Evolutionary conservation across 1,284 basidiomycete species (phyloP).

Genomic region (Rugosomyces carneus): DNA sequence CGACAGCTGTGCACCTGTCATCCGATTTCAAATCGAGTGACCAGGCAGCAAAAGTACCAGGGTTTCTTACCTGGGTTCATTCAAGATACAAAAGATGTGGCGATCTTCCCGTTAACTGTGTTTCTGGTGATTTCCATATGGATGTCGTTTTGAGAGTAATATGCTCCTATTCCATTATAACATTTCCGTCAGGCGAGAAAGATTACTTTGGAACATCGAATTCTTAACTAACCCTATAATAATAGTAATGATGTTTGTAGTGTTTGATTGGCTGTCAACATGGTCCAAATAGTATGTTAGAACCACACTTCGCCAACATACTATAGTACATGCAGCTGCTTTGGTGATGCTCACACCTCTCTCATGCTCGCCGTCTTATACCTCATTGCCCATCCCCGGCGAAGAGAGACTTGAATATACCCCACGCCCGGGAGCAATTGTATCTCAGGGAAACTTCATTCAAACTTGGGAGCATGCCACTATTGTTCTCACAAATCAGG

Average conservation of each 20-base stretch:
- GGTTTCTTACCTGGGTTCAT: conserved; percentile 22
- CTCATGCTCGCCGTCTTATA: conserved; percentile 6
- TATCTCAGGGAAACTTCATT: conserved; percentile 4
- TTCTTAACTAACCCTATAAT: no score
- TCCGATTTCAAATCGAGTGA: conserved; percentile 2
- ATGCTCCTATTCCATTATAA: no score
- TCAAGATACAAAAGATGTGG: conserved; percentile 33
- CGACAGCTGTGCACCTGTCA: neutral
- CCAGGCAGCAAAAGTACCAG: conserved; percentile 8
- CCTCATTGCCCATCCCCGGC: neutral
- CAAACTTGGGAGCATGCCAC: conserved; percentile 5
- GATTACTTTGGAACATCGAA: no score
- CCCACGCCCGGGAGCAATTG: conserved; percentile 3
- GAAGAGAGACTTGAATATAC: conserved; percentile 9
- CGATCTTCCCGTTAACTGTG: conserved; percentile 32
- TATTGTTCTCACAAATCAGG: conserved; percentile 7
- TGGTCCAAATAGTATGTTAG: no score
- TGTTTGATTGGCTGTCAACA: no score
- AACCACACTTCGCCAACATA: no score
- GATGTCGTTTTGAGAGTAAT: no score
- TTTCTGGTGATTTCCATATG: conserved; percentile 33
- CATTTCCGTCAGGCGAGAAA: no score
- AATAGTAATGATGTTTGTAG: no score
- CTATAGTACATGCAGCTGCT: neutral
- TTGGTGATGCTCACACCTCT: neutral